Base-by-base conservation (phyloP, 768 basidiomycete species). In the Suillus weaverae region DNA sequence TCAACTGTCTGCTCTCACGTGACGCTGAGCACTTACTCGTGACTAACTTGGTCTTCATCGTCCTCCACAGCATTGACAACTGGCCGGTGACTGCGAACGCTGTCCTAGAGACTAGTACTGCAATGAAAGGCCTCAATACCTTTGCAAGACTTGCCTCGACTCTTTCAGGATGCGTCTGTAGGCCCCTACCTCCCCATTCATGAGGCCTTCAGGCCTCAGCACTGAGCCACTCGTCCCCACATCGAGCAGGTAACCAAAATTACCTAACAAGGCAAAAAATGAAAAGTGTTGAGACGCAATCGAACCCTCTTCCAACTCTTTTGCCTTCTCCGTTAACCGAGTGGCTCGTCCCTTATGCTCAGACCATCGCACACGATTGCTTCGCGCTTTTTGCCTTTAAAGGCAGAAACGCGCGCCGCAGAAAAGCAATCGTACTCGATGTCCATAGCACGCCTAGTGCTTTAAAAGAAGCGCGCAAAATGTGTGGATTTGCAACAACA, bases 401-500 rank as follows among this genome's bases (percentile, higher is more conserved):
- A 70, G 66, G 60, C 66, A 48, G 68, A 63, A 53, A 53, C 30
- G 62, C 66, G 65, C 67, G 62, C 65, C 69, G 44, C 44, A 69
- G 57, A 56, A 61, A 75, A 63, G 71, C 74, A 76, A 75, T 76
- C 73, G 67, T 53, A 33, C 61, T 53, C 61, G 56, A 53, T 53
- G 70, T 57, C 71, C 67, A 60, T 60, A 57, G 35, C 66, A 68
- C 66, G 66, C 68, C 69, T 61, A 2, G 50, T 20, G 44, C 41
- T 67, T 73, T 73, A 75, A 76, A 74, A 59, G 41, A 59, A 11
- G 51, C 54, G 30, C 48, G 46, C 70, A 66, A 35, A 36, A 4
- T n/a, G 32, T 38, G 65, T 50, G 57, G 18, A 20, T 64, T 57
- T 61, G 18, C 30, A 30, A 64, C 36, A 55, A 22, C 55, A 20